These are phyloP conservation scores for Trichoderma guizhouense DNA, from an alignment of 2,329 filamentous ascomycete genomes.

Conservation along the genomic window DNA sequence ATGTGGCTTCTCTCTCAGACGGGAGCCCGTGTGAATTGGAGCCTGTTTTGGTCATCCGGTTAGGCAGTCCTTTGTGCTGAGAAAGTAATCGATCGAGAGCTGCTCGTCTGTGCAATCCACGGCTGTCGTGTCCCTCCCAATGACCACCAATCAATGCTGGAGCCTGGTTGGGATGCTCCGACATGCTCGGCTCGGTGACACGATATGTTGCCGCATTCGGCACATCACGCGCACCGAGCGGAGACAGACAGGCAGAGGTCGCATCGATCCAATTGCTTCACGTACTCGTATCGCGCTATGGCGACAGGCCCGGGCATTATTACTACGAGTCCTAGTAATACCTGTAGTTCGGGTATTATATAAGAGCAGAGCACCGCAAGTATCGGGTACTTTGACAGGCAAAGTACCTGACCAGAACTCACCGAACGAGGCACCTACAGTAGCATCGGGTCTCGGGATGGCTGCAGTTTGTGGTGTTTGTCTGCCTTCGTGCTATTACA, in stretches of 20 bases:
- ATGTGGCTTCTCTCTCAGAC: neutral
- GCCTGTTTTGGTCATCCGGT: neutral
- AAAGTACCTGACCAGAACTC: neutral
- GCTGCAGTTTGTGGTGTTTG: neutral
- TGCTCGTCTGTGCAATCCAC: neutral
- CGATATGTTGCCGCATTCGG: constrained; percentile 12
- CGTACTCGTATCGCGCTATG: neutral
- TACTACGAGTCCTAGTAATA: neutral
- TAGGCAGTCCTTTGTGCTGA: neutral
- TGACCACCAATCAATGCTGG: neutral
- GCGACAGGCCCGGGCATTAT: neutral
- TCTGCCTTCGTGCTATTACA: neutral
- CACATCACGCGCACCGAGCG: constrained; percentile 12
- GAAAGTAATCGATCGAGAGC: neutral
- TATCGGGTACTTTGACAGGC: neutral
- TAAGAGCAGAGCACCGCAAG: neutral
- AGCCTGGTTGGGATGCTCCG: neutral
- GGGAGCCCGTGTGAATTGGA: neutral
- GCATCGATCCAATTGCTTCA: neutral
- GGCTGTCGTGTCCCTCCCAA: neutral
- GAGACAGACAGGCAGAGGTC: neutral
- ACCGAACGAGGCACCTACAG: neutral
- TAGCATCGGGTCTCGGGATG: neutral
- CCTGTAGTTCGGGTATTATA: neutral
- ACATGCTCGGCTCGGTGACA: constrained; percentile 1